These are phyloP conservation scores for Aspergillus aculeatus DNA, from an alignment of 2,329 filamentous ascomycete species.

Conservation along the genomic window DNA sequence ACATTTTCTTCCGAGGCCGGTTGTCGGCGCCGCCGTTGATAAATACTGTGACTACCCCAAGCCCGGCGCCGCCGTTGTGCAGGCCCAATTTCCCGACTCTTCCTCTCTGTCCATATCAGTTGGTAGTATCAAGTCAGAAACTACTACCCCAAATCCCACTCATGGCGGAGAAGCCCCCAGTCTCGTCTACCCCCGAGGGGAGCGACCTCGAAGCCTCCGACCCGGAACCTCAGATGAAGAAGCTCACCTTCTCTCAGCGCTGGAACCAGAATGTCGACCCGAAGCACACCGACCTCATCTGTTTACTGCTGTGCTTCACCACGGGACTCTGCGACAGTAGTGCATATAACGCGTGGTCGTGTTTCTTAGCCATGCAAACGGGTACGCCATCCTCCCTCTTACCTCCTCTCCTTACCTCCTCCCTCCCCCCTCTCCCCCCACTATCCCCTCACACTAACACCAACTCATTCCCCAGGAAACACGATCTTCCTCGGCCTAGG, in stretches of 20 bases:
- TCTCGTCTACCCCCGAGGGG: not conserved
- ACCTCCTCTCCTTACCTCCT: not conserved
- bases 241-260: slow-evolving; percentile 18
- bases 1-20: not conserved
- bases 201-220: slow-evolving; percentile 15
- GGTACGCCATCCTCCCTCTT: slow-evolving; percentile 30
- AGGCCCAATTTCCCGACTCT: not conserved
- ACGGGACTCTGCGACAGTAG: slow-evolving; percentile 47
- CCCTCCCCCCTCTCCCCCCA: not conserved
- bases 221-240: slow-evolving; percentile 4
- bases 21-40: not conserved
- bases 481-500: slow-evolving; percentile 47
- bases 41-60: not conserved
- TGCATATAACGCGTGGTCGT: slow-evolving; percentile 48
- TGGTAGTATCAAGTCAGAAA: not conserved
- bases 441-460: not conserved
- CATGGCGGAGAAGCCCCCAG: not conserved
- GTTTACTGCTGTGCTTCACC: slow-evolving; percentile 40
- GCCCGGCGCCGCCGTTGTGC: not conserved
- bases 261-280: slow-evolving; percentile 33
- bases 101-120: not conserved
- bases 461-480: slow-evolving; percentile 31
- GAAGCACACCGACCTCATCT: slow-evolving; percentile 38
- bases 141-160: not conserved
- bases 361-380: slow-evolving; percentile 50